A percentile compares a stretch with the other conserved stretches of the same genome.
Evolutionary conservation across 1,284 basidiomycete genomes (phyloP).

Genomic region (Fereydounia khargensis): DNA sequence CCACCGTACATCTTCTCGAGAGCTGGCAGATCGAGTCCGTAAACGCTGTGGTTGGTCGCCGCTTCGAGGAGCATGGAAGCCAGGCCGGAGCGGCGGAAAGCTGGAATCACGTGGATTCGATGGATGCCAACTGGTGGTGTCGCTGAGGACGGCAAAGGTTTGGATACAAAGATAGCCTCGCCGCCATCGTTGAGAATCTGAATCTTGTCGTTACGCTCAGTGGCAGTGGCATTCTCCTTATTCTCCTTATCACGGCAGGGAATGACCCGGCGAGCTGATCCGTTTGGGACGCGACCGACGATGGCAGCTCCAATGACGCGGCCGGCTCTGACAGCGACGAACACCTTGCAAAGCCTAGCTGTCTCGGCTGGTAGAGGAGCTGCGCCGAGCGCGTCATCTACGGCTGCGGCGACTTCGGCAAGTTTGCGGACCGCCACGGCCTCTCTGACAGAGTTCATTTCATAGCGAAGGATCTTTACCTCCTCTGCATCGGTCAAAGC

Average conservation of each 20-base stretch:
- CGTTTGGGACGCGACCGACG: conserved; percentile 16
- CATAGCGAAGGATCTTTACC: conserved; percentile 23
- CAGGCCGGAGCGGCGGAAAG: conserved; percentile 32
- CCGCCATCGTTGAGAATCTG: conserved; percentile 28
- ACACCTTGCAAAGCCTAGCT: conserved; percentile 20
- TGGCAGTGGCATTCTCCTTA: background rate
- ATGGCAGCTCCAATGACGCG: conserved; percentile 36
- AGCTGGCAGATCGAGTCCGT: conserved; percentile 21
- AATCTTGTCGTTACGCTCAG: background rate
- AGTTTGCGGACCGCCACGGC: conserved; percentile 11
- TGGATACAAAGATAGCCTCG: conserved; percentile 34
- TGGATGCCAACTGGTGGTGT: conserved; percentile 42
- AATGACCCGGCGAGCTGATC: conserved; percentile 32
- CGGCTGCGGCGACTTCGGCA: conserved; percentile 23
- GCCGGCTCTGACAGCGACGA: conserved; percentile 27
- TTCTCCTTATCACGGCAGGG: conserved; percentile 22
- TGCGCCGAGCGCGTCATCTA: conserved; percentile 46
- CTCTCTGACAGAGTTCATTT: conserved; percentile 26
- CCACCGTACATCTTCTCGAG: conserved; percentile 23
- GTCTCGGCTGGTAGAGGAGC: conserved; percentile 13
- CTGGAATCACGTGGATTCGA: conserved; percentile 41
- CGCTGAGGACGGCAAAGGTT: conserved; percentile 14
- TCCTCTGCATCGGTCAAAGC: conserved; percentile 3
- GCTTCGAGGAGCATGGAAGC: conserved; percentile 36
- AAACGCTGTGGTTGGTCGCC: conserved; percentile 36